Evolutionary conservation across 441 rosid species (phyloP).

Genomic region (Dalechampia spathulata): DNA sequence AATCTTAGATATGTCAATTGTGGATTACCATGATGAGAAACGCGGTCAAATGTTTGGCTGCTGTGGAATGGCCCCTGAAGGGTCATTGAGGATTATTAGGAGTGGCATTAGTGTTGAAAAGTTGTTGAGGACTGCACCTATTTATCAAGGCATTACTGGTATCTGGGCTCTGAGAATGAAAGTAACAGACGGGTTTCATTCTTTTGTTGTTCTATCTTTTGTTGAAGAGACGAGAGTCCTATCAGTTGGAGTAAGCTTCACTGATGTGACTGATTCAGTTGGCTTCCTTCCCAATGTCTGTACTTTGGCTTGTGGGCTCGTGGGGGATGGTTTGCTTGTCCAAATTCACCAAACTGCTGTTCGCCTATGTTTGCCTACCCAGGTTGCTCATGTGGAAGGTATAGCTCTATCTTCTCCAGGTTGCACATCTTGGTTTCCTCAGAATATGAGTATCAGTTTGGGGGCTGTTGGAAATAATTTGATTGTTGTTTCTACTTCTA

Average conservation of each 20-base stretch:
- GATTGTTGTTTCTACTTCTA: constrained; percentile 84
- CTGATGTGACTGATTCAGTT: constrained; percentile 91
- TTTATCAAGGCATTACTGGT: constrained; percentile 91
- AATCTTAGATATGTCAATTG: constrained; percentile 80
- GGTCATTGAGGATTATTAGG: constrained; percentile 86
- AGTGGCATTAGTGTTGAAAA: constrained; percentile 86
- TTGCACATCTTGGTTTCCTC: constrained; percentile 83
- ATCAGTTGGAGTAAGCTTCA: constrained; percentile 89
- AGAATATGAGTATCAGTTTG: constrained; percentile 70
- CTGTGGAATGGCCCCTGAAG: constrained; percentile 95
- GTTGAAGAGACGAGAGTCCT: constrained; percentile 97
- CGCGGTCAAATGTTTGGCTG: constrained; percentile 92
- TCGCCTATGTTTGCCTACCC: constrained; percentile 81
- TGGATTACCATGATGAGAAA: constrained; percentile 83
- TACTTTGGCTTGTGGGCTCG: constrained; percentile 94
- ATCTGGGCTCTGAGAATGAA: constrained; percentile 86
- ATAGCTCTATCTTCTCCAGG: constrained; percentile 64
- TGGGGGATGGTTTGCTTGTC: constrained; percentile 72
- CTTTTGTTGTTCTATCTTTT: constrained; percentile 91
- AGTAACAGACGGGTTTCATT: constrained; percentile 63
- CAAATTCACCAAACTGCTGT: constrained; percentile 88
- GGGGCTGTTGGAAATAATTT: constrained; percentile 83
- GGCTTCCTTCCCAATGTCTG: constrained; percentile 94
- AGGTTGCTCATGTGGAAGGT: constrained; percentile 79
- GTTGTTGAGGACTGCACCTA: constrained; percentile 75